Percentiles rank a stretch among this genome's conserved stretches.
Conservation (phyloP, 345 rosid species). For the Syzygium aqueum region DNA sequence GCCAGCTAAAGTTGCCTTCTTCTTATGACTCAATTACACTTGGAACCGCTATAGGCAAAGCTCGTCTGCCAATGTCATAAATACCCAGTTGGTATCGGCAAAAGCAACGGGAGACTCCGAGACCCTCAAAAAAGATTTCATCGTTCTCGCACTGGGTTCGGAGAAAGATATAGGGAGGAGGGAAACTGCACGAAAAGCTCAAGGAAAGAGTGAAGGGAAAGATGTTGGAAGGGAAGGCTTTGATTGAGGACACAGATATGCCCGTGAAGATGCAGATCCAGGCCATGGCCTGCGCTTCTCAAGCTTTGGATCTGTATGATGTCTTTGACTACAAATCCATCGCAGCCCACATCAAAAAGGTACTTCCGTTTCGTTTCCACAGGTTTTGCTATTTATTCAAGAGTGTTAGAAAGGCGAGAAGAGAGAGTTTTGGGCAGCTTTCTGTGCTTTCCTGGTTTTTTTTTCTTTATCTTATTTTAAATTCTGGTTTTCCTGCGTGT, state of each 20-base stretch:
- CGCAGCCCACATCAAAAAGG: slow-evolving; percentile 42
- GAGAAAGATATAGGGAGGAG: background rate
- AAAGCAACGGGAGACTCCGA: background rate
- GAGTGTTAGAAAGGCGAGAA: background rate
- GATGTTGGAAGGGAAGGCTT: slow-evolving; percentile 46
- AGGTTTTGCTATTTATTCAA: background rate
- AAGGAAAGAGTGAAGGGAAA: background rate
- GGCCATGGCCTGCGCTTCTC: slow-evolving; percentile 85
- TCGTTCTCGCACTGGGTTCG: background rate
- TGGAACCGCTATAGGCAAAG: background rate
- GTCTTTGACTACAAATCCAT: slow-evolving; percentile 29
- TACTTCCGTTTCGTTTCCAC: background rate
- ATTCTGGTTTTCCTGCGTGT: background rate
- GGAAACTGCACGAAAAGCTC: background rate
- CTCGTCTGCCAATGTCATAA: background rate
- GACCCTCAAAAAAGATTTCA: background rate
- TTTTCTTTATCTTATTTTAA: background rate
- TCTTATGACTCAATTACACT: background rate
- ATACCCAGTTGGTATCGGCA: background rate
- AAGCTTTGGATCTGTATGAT: slow-evolving; percentile 39
- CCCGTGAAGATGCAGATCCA: slow-evolving; percentile 82
- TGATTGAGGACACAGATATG: slow-evolving; percentile 83
- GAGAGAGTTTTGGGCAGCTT: background rate
- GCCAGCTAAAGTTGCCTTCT: background rate
- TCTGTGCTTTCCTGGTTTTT: background rate